phyloP scores from a whole-genome alignment of 768 basidiomycete species.

The Pleurotus tuber-regium region DNA sequence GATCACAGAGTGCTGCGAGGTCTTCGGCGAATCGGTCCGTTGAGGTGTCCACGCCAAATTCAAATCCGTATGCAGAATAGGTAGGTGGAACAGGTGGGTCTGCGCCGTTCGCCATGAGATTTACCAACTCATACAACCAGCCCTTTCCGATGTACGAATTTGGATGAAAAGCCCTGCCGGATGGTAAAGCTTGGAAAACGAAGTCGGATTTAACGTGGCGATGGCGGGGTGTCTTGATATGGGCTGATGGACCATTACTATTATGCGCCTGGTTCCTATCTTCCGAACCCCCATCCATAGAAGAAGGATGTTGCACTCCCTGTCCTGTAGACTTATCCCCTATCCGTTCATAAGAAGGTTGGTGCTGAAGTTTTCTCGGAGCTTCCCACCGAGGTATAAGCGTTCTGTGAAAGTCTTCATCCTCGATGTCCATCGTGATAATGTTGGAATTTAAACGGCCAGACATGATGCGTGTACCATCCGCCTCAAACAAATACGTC shows the following conservation, averaged over 20 bases:
- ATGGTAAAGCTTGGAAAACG: constrained; percentile 44
- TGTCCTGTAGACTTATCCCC: background rate
- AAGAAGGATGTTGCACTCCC: background rate
- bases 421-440: constrained; percentile 43
- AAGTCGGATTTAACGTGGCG: constrained; percentile 43
- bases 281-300: constrained; percentile 10
- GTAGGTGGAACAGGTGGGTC: constrained; percentile 26
- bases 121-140: constrained; percentile 54
- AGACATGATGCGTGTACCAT: constrained; percentile 34
- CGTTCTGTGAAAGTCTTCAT: constrained; percentile 38
- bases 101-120: constrained; percentile 27
- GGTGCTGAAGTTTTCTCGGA: constrained; percentile 11
- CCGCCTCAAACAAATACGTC: constrained; percentile 38
- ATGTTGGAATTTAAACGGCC: constrained; percentile 29
- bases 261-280: constrained; percentile 3
- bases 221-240: background rate
- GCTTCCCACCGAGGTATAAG: constrained; percentile 26
- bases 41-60: constrained; percentile 41
- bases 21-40: constrained; percentile 40
- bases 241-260: background rate
- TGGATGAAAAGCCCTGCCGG: constrained; percentile 48
- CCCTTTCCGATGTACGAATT: constrained; percentile 61
- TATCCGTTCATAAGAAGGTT: background rate
- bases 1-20: constrained; percentile 46
- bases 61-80: constrained; percentile 35